These are phyloP conservation scores for Trichoderma lentiforme DNA, from an alignment of 2,329 filamentous ascomycete genomes.

Conservation along the genomic window DNA sequence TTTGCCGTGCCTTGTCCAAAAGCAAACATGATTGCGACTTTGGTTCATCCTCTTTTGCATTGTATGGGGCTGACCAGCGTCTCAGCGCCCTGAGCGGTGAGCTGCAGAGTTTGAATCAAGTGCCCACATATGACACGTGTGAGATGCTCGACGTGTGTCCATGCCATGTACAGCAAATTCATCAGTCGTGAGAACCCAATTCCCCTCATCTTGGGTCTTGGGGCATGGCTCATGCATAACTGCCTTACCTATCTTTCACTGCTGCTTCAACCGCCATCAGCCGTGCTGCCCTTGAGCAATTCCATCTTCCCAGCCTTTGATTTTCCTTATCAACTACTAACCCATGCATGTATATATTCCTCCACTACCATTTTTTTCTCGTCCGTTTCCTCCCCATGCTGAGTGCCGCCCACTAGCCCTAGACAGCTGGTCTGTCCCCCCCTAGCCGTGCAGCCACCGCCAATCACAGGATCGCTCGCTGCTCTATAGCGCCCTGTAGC, in stretches of 20 bases:
- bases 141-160: slow-evolving; percentile 4
- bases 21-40: not conserved
- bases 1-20: not conserved
- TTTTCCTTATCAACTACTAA: not conserved
- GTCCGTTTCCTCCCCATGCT: not conserved
- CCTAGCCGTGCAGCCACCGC: slow-evolving; percentile 5
- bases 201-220: slow-evolving; percentile 5
- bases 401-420: slow-evolving; percentile 13
- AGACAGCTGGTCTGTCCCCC: slow-evolving; percentile 1
- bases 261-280: not conserved
- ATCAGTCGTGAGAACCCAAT: slow-evolving; percentile 11
- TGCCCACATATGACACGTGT: slow-evolving; percentile 18
- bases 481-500: slow-evolving; percentile 3
- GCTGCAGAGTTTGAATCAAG: not conserved
- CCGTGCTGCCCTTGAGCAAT: not conserved
- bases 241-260: not conserved
- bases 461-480: slow-evolving; percentile 1
- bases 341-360: not conserved
- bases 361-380: not conserved
- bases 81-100: slow-evolving; percentile 7
- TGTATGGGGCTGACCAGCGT: not conserved
- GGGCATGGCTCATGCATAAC: slow-evolving; percentile 11
- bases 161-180: not conserved
- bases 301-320: not conserved
- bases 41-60: not conserved